Percentiles rank a stretch among this genome's conserved stretches.
phyloP scores from a whole-genome alignment of 371 early-diverging fungal genomes.

The Rhizopus delemar region DNA sequence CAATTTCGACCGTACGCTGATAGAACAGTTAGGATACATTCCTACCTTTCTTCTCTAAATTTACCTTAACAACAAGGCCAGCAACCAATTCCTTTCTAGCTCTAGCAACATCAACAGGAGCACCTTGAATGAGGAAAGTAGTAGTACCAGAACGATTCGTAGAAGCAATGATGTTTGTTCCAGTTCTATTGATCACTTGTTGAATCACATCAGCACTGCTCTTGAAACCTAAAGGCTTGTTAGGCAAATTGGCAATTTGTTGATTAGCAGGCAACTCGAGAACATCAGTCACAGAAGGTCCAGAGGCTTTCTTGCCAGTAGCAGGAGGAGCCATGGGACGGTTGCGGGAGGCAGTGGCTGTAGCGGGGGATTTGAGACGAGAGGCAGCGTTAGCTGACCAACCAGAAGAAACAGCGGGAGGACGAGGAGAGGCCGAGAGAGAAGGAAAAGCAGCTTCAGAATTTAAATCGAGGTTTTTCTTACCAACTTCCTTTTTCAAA shows the following conservation, averaged over 20 bases:
- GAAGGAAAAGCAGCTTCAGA: slow-evolving; percentile 75
- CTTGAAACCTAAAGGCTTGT: slow-evolving; percentile 57
- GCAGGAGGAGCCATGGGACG: slow-evolving; percentile 32
- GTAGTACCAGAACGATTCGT: slow-evolving; percentile 77
- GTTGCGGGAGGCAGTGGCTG: slow-evolving; percentile 11
- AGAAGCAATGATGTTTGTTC: slow-evolving; percentile 86
- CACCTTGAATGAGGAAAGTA: slow-evolving; percentile 85
- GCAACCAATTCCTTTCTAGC: slow-evolving; percentile 80
- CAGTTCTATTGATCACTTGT: slow-evolving; percentile 67
- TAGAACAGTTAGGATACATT: slow-evolving; percentile 1
- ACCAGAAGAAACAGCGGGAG: slow-evolving; percentile 42
- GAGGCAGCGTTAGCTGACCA: slow-evolving; percentile 57
- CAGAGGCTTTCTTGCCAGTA: slow-evolving; percentile 23
- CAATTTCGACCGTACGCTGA: slow-evolving; percentile 55
- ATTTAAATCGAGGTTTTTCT: slow-evolving; percentile 55
- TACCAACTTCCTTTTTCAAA: slow-evolving; percentile 28
- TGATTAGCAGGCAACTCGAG: slow-evolving; percentile 66
- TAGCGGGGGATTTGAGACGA: slow-evolving; percentile 49
- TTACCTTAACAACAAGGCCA: slow-evolving; percentile 76
- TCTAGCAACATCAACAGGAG: slow-evolving; percentile 71
- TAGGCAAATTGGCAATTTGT: slow-evolving; percentile 46
- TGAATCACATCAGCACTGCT: slow-evolving; percentile 71
- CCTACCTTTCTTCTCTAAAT: background rate
- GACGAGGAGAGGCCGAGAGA: slow-evolving; percentile 59
- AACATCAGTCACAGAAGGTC: slow-evolving; percentile 56